These are phyloP conservation scores for Ogataea glucozyma DNA, from an alignment of 805 yeast genomes.

Conservation along the genomic window DNA sequence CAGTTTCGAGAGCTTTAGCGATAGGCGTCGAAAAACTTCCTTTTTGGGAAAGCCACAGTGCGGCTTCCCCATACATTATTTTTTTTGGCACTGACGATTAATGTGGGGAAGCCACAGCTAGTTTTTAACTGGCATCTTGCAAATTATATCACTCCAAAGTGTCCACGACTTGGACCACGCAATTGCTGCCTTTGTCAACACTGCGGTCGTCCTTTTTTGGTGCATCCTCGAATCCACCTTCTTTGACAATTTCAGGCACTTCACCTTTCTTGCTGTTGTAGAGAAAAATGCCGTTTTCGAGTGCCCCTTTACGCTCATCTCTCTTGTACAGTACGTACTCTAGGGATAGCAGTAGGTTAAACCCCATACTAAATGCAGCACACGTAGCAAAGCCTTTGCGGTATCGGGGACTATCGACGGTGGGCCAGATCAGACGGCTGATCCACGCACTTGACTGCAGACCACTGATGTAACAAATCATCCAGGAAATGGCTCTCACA, in stretches of 20 bases:
- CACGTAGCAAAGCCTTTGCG: conserved; percentile 53
- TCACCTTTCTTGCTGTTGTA: conserved; percentile 37
- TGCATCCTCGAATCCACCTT: not conserved
- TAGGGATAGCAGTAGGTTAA: conserved; percentile 22
- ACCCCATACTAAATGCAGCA: conserved; percentile 41
- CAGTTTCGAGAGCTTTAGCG: conserved; percentile 6
- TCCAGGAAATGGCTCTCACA: conserved; percentile 56
- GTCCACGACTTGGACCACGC: too few species aligned
- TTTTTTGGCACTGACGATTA: too few species aligned
- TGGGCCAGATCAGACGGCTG: conserved; percentile 40
- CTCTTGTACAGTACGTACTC: conserved; percentile 46
- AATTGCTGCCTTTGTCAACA: too few species aligned
- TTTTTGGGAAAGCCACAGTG: conserved; percentile 3
- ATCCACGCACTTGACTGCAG: conserved; percentile 39
- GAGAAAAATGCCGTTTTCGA: conserved; percentile 49
- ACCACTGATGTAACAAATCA: conserved; percentile 55
- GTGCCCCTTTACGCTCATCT: conserved; percentile 48
- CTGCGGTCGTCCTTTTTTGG: too few species aligned
- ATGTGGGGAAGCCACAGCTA: too few species aligned
- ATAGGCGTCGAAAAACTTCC: conserved; percentile 3
- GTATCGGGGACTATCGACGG: conserved; percentile 58
- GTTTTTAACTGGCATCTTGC: too few species aligned
- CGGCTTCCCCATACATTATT: conserved; percentile 2
- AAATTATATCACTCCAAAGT: too few species aligned
- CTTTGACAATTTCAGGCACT: conserved; percentile 11